Evolutionary conservation across 2,329 filamentous ascomycete genomes (phyloP), one percentile per base, ranked within the genome.

Genomic region (Apiospora aurea): DNA sequence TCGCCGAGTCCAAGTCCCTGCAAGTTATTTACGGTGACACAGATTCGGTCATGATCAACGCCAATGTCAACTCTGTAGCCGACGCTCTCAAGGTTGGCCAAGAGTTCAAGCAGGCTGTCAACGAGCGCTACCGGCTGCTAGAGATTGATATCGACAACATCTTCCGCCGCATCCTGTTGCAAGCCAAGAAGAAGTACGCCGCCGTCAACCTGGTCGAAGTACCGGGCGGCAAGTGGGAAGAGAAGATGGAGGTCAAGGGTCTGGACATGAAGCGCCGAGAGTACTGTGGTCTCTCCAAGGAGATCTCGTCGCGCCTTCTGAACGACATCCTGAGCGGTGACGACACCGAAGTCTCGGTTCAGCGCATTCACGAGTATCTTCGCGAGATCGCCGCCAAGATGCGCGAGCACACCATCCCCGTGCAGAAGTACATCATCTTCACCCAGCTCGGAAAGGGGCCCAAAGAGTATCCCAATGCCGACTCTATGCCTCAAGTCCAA

Each of bases 41-140:
- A 16, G 96, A 99, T 83, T 99, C 96, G 11, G 96, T 99, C 83
- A 99, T 99, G 96, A 98, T 99, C 86, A 99, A 99, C 80, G 97
- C 96, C 75, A 98, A 98, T 79, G 95, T 96, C 71, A 94, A 98
- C 82, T 97, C 93, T 76, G 93, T 98, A 43, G 91, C 93, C 44
- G 95, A 97, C 78, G 96, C 96, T 1, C 85, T 98, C 77, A 95
- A 93, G 79, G 93, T 99, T 69, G 97, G 96, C 72, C 92, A 94
- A 64, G 94, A 98, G 74, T 98, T 99, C 87, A 98, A 98, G 84
- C 92, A 91, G 77, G 90, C 94, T 34, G 96, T 99, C 83, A 99
- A 99, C 80, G 94, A 97, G 77, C 91, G 93, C 74, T 99, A 99
- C 82, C 93, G 88, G 78, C 88, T 98, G 69, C 88, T 99, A 18